A percentile compares a stretch with the other conserved stretches of the same genome.
phyloP scores from a whole-genome alignment of 306 rosid genomes.

The Cicer chorassanicum region DNA sequence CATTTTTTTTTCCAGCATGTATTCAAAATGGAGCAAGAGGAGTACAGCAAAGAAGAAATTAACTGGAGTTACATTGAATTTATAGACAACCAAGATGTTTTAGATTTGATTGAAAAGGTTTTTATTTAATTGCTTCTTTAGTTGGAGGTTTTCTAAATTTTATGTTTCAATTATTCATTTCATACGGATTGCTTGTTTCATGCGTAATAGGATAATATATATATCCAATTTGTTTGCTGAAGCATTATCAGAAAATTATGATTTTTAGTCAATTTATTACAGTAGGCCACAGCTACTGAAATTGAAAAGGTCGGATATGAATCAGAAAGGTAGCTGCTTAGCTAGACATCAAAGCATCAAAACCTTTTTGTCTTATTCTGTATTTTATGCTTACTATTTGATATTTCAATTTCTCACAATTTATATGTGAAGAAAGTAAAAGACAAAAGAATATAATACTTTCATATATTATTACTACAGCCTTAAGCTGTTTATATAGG shows the following conservation, averaged over 20 bases:
- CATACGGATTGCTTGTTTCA: constrained; percentile 30
- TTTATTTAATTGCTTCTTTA: constrained; percentile 30
- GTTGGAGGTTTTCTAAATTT: constrained; percentile 22
- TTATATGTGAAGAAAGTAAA: too few relatives aligned
- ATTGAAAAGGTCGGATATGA: constrained; percentile 18
- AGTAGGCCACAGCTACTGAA: constrained; percentile 23
- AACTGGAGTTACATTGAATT: constrained; percentile 99
- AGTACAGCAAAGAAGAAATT: constrained; percentile 90
- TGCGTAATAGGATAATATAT: constrained; percentile 30
- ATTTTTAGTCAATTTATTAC: constrained; percentile 7
- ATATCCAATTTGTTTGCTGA: constrained; percentile 24
- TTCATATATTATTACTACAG: too few relatives aligned
- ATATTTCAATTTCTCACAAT: constrained; percentile 7
- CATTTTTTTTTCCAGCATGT: constrained; percentile 74
- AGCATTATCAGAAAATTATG: constrained; percentile 3
- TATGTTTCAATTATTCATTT: neutral
- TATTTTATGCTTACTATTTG: neutral
- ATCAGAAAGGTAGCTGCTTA: constrained; percentile 21
- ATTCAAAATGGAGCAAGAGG: constrained; percentile 99
- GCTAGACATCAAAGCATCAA: constrained; percentile 24
- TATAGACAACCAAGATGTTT: constrained; percentile 95
- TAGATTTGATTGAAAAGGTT: constrained; percentile 98
- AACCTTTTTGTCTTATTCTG: constrained; percentile 31
- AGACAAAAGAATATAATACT: too few relatives aligned
- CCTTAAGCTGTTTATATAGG: too few relatives aligned